These are phyloP conservation scores for Tylopilus sp. DNA, from an alignment of 768 basidiomycete species.

Conservation along the genomic window DNA sequence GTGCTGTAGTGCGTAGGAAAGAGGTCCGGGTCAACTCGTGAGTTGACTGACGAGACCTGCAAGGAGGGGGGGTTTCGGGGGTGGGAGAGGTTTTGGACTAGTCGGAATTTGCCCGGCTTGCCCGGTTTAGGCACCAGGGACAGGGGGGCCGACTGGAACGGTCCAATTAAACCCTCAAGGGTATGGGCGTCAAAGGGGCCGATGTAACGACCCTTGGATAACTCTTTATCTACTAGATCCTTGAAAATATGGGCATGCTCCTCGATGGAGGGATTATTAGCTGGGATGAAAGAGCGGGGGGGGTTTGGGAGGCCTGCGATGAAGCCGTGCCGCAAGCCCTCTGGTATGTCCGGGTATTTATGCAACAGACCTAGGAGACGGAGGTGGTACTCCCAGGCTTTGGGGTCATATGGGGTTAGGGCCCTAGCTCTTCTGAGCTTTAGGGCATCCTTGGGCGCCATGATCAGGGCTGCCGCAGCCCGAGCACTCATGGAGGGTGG, in stretches of 20 bases:
- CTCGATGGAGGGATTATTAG: not conserved
- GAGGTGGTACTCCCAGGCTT: not conserved
- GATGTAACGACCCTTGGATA: not conserved
- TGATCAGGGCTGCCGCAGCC: not conserved
- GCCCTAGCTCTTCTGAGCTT: not conserved
- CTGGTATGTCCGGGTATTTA: not conserved
- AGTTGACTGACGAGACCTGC: not conserved
- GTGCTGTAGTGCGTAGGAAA: not conserved
- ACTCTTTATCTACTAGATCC: not conserved
- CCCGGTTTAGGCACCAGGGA: not conserved
- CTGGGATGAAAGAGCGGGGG: not conserved
- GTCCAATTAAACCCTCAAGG: not conserved
- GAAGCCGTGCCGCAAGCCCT: not conserved
- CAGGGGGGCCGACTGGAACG: not conserved
- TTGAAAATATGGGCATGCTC: not conserved
- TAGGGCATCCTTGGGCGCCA: not conserved
- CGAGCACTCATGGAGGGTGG: not conserved
- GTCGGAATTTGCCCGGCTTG: not conserved
- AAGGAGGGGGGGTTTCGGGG: not conserved
- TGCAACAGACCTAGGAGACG: not conserved
- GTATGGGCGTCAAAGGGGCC: accelerated
- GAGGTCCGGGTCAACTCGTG: not conserved
- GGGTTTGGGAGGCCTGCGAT: not conserved
- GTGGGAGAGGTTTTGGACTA: not conserved
- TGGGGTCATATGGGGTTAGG: not conserved